Evolutionary conservation across 2,329 filamentous ascomycete species (phyloP), one percentile per base, ranked within the genome.

Genomic region (Beauveria asiatica): DNA sequence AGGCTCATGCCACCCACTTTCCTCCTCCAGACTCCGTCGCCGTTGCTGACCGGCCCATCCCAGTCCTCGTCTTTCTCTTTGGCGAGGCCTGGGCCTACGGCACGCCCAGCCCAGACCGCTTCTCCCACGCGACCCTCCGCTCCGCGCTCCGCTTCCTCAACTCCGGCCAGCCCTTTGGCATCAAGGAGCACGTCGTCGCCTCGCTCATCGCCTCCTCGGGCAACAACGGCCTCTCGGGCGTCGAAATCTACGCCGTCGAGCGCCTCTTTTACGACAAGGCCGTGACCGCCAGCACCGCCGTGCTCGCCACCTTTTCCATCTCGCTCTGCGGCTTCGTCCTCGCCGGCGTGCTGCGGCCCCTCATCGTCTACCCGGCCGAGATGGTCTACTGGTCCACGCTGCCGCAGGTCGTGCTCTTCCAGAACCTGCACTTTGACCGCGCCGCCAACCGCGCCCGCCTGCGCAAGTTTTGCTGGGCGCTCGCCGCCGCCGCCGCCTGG

Each of bases 401-500:
- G 9, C 70, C 71, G 2, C 67, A 69, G 16, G 68, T 73, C 0
- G 67, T 69, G 2, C 65, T 72, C n/a, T 71, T 66, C 48, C 71
- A 73, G 52, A 72, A 67, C 17, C 65, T 73, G 1, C 70, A 73
- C 55, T 72, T 70, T 37, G 67, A 72, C 33, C 63, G 58, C 6
- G 59, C 48, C 5, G 65, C 63, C 44, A 72, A 72, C 48, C 64
- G 62, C 3, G 63, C 60, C 9, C 70, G 67, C 0, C 65, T 72
- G 7, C 62, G 50, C 42, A 72, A 70, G 41, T 73, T 73, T 33
- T 64, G 66, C 21, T 71, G 61, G 33, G 62, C 62, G 5, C 52
- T 74, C 60, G 61, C 65, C 1, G 64, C 67, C 57, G 69, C 78
- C 17, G 74, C 76, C 53, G 61, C 75, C 16, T 81, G 78, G 72